phyloP scores from a whole-genome alignment of 2,329 filamentous ascomycete species.

The Mycosphaerella sp. region DNA sequence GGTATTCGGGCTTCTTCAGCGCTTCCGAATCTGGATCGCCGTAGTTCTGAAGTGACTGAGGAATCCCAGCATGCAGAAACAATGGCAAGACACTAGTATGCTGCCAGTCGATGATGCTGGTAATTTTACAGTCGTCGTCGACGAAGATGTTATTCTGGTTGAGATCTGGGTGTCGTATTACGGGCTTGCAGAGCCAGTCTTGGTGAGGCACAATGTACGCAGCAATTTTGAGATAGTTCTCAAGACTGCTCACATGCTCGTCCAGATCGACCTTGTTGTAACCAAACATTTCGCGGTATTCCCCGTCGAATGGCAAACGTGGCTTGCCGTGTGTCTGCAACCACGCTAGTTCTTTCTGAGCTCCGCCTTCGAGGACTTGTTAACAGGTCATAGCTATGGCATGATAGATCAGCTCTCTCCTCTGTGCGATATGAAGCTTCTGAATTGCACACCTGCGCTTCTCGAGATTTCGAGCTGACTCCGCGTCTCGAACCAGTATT shows the following conservation, averaged over 20 bases:
- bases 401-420: neutral
- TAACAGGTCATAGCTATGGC: conserved; percentile 14
- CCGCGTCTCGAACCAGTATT: conserved; percentile 31
- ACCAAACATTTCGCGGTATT: conserved; percentile 29
- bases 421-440: neutral
- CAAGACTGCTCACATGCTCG: conserved; percentile 27
- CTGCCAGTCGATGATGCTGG: conserved; percentile 22
- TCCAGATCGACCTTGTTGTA: conserved; percentile 15
- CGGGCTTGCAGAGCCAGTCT: conserved; percentile 17
- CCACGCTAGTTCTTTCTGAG: conserved; percentile 31
- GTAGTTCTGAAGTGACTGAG: conserved; percentile 38
- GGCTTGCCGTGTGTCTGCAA: conserved; percentile 27
- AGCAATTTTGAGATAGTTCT: conserved; percentile 28
- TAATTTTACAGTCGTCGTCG: conserved; percentile 31
- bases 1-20: conserved; percentile 15
- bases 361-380: conserved; percentile 25
- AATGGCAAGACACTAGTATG: conserved; percentile 12
- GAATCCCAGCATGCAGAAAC: conserved; percentile 21
- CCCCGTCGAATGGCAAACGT: conserved; percentile 30
- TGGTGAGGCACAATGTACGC: conserved; percentile 17
- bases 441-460: conserved; percentile 28
- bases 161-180: conserved; percentile 34
- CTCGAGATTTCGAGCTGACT: conserved; percentile 23
- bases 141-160: conserved; percentile 34
- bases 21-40: conserved; percentile 26